Conservation (phyloP, 495 filamentous ascomycete genomes). For the Penicillium coprophilum region DNA sequence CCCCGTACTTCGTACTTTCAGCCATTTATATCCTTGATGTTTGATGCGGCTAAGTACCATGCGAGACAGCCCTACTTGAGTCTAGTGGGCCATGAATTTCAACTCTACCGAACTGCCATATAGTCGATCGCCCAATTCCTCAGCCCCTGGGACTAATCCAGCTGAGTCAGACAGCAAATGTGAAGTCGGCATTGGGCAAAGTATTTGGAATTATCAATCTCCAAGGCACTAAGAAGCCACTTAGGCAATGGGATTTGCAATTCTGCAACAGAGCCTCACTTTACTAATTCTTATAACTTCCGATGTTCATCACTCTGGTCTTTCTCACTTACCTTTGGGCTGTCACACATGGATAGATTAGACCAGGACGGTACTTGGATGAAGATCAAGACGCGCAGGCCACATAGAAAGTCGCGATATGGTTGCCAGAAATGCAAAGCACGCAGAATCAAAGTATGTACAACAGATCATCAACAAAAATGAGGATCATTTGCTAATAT, state of each 20-base stretch:
- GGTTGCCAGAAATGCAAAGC: constrained; percentile 5
- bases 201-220: not conserved
- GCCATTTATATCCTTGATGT: no score
- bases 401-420: constrained; percentile 1
- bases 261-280: not conserved
- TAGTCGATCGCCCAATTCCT: no score
- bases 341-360: constrained; percentile 1
- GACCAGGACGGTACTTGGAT: not conserved
- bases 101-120: no score
- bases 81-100: no score
- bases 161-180: not conserved
- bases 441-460: constrained; percentile 5
- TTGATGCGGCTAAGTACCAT: no score
- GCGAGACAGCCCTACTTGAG: no score
- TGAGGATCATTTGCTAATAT: not conserved
- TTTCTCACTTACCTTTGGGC: not conserved
- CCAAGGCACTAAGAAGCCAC: not conserved
- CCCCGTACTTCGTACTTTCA: not conserved
- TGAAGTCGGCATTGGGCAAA: no score
- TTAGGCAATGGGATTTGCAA: not conserved
- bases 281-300: not conserved
- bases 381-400: not conserved
- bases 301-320: not conserved
- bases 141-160: not conserved
- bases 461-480: not conserved